phyloP scores from a whole-genome alignment of 2,329 filamentous ascomycete genomes.

The Penicillium sp. region DNA sequence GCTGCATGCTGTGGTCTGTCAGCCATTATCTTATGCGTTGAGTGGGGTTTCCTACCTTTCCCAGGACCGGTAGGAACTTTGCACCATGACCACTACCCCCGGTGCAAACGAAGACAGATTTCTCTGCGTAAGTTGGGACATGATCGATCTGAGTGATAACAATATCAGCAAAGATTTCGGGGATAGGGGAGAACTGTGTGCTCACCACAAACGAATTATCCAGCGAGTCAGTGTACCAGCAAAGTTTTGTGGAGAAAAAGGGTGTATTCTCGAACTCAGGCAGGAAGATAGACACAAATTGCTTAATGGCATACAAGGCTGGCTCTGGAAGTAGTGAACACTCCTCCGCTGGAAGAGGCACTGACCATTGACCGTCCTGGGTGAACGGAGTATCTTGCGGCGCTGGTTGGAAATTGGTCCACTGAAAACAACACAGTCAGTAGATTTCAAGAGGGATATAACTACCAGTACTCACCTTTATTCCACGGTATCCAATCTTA shows the following conservation, averaged over 20 bases:
- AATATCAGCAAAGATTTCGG: neutral
- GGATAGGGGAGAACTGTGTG: neutral
- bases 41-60: slow-evolving; percentile 22
- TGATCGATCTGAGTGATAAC: slow-evolving; percentile 29
- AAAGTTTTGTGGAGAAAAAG: slow-evolving; percentile 32
- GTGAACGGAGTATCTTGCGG: slow-evolving; percentile 29
- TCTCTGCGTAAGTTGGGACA: slow-evolving; percentile 30
- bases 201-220: slow-evolving; percentile 36
- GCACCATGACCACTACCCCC: slow-evolving; percentile 41
- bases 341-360: slow-evolving; percentile 28
- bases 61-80: slow-evolving; percentile 40
- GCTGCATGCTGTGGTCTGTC: slow-evolving; percentile 31
- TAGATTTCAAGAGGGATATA: neutral
- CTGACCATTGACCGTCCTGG: slow-evolving; percentile 35
- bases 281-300: slow-evolving; percentile 26
- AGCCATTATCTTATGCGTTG: neutral
- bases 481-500: slow-evolving; percentile 33
- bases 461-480: slow-evolving; percentile 21
- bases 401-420: slow-evolving; percentile 35
- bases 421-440: slow-evolving; percentile 19
- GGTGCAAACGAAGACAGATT: slow-evolving; percentile 38
- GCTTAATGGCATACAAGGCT: slow-evolving; percentile 23
- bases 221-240: slow-evolving; percentile 41
- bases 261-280: slow-evolving; percentile 28
- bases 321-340: slow-evolving; percentile 22